Conservation (phyloP, 1,139 yeast species). For the Suhomyces bokatorum region DNA sequence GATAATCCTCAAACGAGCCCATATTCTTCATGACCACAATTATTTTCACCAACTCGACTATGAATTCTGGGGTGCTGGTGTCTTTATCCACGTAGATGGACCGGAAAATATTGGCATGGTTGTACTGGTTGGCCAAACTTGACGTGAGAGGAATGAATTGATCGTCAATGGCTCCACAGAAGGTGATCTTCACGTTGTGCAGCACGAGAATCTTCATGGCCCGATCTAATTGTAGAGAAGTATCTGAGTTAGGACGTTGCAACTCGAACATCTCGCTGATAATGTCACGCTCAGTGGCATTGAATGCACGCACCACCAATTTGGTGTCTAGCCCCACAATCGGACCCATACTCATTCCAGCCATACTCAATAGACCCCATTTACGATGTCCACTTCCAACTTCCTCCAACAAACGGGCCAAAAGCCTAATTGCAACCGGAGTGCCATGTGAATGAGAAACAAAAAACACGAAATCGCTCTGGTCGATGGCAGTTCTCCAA, state of each 20-base stretch:
- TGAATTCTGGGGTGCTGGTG: slow-evolving; percentile 30
- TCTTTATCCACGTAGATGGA: slow-evolving; percentile 32
- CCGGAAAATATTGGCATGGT: slow-evolving; percentile 58
- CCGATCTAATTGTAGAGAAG: slow-evolving; percentile 31
- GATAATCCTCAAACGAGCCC: slow-evolving; percentile 36
- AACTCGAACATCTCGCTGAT: slow-evolving; percentile 50
- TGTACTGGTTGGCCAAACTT: slow-evolving; percentile 42
- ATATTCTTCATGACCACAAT: slow-evolving; percentile 38
- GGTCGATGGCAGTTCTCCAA: slow-evolving; percentile 39
- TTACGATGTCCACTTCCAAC: slow-evolving; percentile 17
- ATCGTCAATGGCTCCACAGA: slow-evolving; percentile 49
- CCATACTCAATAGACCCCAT: slow-evolving; percentile 46
- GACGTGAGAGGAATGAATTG: slow-evolving; percentile 48
- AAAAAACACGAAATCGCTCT: slow-evolving; percentile 45
- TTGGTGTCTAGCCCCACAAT: slow-evolving; percentile 44
- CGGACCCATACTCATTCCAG: slow-evolving; percentile 50
- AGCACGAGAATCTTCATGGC: slow-evolving; percentile 35
- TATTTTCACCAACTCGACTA: slow-evolving; percentile 34
- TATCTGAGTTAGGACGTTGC: slow-evolving; percentile 37
- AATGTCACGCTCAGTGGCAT: slow-evolving; percentile 48
- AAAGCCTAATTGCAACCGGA: slow-evolving; percentile 44
- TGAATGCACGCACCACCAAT: slow-evolving; percentile 47
- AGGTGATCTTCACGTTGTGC: slow-evolving; percentile 49
- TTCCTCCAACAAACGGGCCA: slow-evolving; percentile 32
- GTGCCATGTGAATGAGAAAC: slow-evolving; percentile 50